These are phyloP conservation scores for Kazachstania sp. DNA, from an alignment of 1,139 yeast species.

Conservation along the genomic window DNA sequence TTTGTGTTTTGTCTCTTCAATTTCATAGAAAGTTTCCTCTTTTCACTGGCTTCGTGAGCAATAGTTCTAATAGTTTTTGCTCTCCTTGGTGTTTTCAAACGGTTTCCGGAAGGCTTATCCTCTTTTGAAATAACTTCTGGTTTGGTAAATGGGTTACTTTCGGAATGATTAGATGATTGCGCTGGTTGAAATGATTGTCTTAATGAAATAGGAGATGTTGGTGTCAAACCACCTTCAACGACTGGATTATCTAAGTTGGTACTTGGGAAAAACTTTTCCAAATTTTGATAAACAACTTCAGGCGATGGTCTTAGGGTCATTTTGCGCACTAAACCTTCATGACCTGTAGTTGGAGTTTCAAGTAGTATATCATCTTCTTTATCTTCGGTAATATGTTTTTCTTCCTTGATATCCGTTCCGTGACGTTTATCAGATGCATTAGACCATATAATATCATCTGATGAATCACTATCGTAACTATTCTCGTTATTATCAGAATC, in stretches of 20 bases:
- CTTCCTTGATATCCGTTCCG: not conserved
- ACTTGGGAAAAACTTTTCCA: constrained; percentile 86
- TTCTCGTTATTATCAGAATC: constrained; percentile 35
- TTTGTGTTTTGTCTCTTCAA: constrained; percentile 77
- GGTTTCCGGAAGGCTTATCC: not conserved
- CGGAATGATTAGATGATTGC: not conserved
- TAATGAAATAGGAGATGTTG: constrained; percentile 29
- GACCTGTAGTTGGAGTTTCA: constrained; percentile 8
- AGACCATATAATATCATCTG: constrained; percentile 21
- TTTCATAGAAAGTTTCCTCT: constrained; percentile 35
- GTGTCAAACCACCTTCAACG: constrained; percentile 60
- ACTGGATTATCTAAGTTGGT: constrained; percentile 91
- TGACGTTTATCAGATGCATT: not conserved
- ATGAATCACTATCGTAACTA: constrained; percentile 12
- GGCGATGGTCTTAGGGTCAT: constrained; percentile 86
- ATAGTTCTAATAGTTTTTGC: constrained; percentile 88
- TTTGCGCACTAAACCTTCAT: constrained; percentile 27
- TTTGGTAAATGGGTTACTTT: not conserved
- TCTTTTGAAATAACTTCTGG: not conserved
- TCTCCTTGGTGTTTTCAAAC: constrained; percentile 35
- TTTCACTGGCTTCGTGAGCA: constrained; percentile 80
- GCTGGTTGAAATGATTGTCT: not conserved
- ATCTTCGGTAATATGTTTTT: not conserved
- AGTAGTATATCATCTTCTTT: constrained; percentile 9
- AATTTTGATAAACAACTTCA: constrained; percentile 82